Evolutionary conservation across 2,329 filamentous ascomycete genomes (phyloP).

Genomic region (Aspergillus amoenus): DNA sequence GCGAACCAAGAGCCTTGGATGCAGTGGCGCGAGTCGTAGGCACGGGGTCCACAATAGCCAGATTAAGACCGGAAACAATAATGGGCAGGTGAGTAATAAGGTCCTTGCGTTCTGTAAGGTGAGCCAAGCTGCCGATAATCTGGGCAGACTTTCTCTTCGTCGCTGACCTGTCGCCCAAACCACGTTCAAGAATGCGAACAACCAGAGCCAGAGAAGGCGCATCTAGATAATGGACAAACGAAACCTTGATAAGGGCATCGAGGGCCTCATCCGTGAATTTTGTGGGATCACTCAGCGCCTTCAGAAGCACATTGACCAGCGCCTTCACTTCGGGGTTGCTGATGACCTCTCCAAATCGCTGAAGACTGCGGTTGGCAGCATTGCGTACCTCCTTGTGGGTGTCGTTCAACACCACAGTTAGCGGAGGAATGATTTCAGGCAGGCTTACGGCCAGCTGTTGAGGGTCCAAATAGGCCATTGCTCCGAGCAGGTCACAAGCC

Average conservation of each 20-base stretch:
- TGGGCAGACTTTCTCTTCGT: constrained; percentile 96
- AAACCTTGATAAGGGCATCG: constrained; percentile 94
- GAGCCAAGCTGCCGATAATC: constrained; percentile 95
- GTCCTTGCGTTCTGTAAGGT: constrained; percentile 95
- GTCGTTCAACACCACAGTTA: constrained; percentile 92
- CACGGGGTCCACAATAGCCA: constrained; percentile 90
- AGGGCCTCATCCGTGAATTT: constrained; percentile 95
- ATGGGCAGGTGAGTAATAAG: constrained; percentile 88
- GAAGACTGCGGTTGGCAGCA: constrained; percentile 91
- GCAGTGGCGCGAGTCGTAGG: constrained; percentile 94
- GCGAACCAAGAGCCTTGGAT: constrained; percentile 89
- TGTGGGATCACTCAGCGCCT: constrained; percentile 94
- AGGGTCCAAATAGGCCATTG: constrained; percentile 97
- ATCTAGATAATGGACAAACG: constrained; percentile 97
- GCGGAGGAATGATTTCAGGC: constrained; percentile 92
- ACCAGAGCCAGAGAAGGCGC: constrained; percentile 92
- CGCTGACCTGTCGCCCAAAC: constrained; percentile 82
- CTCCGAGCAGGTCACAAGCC: constrained; percentile 91
- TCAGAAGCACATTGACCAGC: constrained; percentile 85
- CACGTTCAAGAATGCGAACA: constrained; percentile 91
- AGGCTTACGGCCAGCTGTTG: constrained; percentile 89
- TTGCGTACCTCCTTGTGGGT: constrained; percentile 95
- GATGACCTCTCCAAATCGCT: constrained; percentile 97
- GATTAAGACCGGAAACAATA: constrained; percentile 82
- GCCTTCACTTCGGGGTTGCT: constrained; percentile 96